Evolutionary conservation across 306 rosid species (phyloP), one percentile per base, ranked within the genome.

Genomic region (Vigna mungo): DNA sequence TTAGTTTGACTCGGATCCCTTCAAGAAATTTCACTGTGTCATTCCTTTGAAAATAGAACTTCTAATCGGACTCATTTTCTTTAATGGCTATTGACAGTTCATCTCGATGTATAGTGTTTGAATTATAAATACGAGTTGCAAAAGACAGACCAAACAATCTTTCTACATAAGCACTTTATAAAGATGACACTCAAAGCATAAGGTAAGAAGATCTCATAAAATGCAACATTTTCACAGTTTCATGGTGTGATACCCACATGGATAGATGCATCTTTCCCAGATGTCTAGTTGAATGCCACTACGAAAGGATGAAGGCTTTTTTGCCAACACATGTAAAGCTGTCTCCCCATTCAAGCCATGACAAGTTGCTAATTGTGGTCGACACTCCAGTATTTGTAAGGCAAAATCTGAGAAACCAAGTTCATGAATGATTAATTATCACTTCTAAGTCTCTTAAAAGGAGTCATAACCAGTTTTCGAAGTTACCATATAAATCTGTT

Each of bases 221-320:
- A 52, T 25, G 43, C 16, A 25, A 4, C 41, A 68, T 8, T 47
- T 68, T 68, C 43, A 47, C 56, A 68, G 25, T 44, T 68, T 68
- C 41, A 25, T 47, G 25, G 74, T 27, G 16, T 27, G 74, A 16
- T 69, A 69, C 59, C 46, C 27, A 69, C 74, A 69, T 69, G 74
- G 74, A 69, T 69, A 69, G 46, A 69, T 69, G 74, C 74, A 69
- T 49, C 74, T 48, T 49, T 69, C 74, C 74, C 74, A 69, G 54
- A 69, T 69, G 51, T 60, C 74, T 30, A 69, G 60, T 69, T 48
- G 74, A 69, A 69, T 69, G 60, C 74, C 74, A 9, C 74, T 69
- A 23, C 46, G 30, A 69, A 69, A 69, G n/a, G 74, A 69, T 48
- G 74, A 69, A 27, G 74, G 46, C n/a, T 49, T 69, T 69, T 37